phyloP scores from a whole-genome alignment of 2,329 filamentous ascomycete species.

The Diaporthe helianthi region DNA sequence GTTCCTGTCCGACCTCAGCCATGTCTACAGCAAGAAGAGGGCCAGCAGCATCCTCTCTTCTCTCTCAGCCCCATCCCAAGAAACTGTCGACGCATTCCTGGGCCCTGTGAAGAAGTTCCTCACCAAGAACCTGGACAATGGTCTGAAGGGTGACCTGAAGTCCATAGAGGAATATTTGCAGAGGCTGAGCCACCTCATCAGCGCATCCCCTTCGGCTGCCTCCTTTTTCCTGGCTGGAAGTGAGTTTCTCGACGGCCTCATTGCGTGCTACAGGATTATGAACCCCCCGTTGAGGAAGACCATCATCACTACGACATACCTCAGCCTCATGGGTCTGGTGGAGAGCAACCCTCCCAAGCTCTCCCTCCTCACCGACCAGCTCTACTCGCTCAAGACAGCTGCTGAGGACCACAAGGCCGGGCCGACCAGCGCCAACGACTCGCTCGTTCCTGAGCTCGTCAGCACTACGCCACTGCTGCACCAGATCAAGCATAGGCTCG shows the following conservation, averaged over 20 bases:
- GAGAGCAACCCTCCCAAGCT: conserved; percentile 72
- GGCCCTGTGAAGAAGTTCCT: conserved; percentile 67
- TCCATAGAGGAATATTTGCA: conserved; percentile 62
- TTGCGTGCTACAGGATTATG: conserved; percentile 69
- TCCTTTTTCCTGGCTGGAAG: conserved; percentile 80
- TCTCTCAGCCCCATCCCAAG: conserved; percentile 60
- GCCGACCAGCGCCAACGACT: conserved; percentile 65
- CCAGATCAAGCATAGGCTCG: conserved; percentile 63
- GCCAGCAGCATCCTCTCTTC: conserved; percentile 56
- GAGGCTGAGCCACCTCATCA: conserved; percentile 68
- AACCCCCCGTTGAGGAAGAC: conserved; percentile 69
- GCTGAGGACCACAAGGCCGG: conserved; percentile 69
- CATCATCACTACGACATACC: conserved; percentile 76
- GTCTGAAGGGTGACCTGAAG: conserved; percentile 61
- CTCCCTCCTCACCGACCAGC: conserved; percentile 79
- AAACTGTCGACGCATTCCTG: conserved; percentile 60
- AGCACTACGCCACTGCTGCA: conserved; percentile 79
- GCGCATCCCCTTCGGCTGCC: conserved; percentile 63
- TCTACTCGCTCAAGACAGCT: conserved; percentile 79
- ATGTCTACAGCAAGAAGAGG: conserved; percentile 69
- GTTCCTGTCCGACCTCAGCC: conserved; percentile 73
- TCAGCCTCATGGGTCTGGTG: conserved; percentile 75
- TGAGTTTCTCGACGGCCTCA: conserved; percentile 83
- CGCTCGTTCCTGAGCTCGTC: conserved; percentile 81
- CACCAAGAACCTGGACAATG: conserved; percentile 68